Evolutionary conservation across 2,329 filamentous ascomycete species (phyloP).

Genomic region (Beauveria sp.): DNA sequence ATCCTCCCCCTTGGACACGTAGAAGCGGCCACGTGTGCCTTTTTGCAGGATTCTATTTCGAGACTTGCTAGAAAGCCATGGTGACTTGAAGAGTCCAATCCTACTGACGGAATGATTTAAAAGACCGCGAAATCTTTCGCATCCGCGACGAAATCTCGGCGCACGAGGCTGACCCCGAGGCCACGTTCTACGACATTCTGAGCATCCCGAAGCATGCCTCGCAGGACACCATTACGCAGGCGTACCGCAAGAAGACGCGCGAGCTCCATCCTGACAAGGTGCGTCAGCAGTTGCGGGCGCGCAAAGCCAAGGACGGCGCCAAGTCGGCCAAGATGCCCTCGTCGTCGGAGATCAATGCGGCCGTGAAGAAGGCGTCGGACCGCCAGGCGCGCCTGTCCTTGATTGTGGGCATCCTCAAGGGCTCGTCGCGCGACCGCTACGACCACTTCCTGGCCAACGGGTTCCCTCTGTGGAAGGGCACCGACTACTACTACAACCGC

Average conservation of each 20-base stretch:
- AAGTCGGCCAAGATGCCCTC: constrained; percentile 64
- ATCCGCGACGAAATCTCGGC: constrained; percentile 78
- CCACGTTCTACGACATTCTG: constrained; percentile 93
- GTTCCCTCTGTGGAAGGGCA: constrained; percentile 94
- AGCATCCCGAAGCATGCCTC: constrained; percentile 65
- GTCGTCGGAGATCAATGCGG: constrained; percentile 66
- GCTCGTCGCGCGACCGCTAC: constrained; percentile 75
- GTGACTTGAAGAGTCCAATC: no score
- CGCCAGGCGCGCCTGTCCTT: constrained; percentile 78
- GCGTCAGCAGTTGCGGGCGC: constrained; percentile 70
- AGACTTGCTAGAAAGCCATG: background rate
- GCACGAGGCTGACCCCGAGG: constrained; percentile 66
- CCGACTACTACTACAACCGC: constrained; percentile 94
- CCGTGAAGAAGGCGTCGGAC: constrained; percentile 73
- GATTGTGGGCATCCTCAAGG: constrained; percentile 78
- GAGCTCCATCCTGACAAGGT: constrained; percentile 93
- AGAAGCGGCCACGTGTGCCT: constrained; percentile 5
- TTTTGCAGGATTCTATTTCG: background rate
- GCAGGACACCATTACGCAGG: constrained; percentile 86
- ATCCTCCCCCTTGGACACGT: background rate
- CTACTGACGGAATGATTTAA: background rate
- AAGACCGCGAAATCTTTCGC: constrained; percentile 97
- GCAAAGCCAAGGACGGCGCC: constrained; percentile 53
- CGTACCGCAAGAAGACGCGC: constrained; percentile 81
- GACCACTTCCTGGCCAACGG: constrained; percentile 90